phyloP scores from a whole-genome alignment of 495 filamentous ascomycete genomes.

The Penicillium cinerascens region DNA sequence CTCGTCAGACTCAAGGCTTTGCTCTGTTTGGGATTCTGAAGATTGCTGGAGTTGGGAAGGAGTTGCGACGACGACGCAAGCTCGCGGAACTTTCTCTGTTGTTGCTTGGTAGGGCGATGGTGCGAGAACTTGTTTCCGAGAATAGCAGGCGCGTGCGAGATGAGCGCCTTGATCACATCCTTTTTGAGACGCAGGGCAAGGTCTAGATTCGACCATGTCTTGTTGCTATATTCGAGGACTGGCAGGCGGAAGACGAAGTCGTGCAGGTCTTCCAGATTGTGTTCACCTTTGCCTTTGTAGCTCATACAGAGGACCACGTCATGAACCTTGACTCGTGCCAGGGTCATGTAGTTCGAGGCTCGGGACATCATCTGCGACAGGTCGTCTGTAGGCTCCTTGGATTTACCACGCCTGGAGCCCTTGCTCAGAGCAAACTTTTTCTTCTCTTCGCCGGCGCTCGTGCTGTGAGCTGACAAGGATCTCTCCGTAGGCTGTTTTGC shows the following conservation, averaged over 20 bases:
- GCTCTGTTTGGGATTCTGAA: constrained; percentile 25
- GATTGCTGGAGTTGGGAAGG: constrained; percentile 50
- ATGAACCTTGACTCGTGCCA: constrained; percentile 91
- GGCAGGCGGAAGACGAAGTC: constrained; percentile 96
- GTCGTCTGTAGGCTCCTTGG: constrained; percentile 70
- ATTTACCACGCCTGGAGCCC: constrained; percentile 46
- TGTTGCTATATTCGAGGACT: constrained; percentile 92
- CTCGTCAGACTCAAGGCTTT: constrained; percentile 30
- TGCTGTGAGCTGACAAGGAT: constrained; percentile 44
- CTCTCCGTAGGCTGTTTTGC: constrained; percentile 47
- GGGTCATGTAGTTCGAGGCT: constrained; percentile 94
- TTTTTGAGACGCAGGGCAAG: constrained; percentile 88
- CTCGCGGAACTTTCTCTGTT: constrained; percentile 76
- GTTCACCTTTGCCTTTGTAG: constrained; percentile 93
- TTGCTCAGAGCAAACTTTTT: constrained; percentile 56
- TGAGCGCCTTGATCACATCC: constrained; percentile 87
- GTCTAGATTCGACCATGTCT: constrained; percentile 98
- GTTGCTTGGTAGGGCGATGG: constrained; percentile 72
- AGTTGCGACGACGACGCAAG: constrained; percentile 56
- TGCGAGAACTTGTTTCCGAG: constrained; percentile 95
- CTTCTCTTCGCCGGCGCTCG: constrained; percentile 52
- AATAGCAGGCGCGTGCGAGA: constrained; percentile 93
- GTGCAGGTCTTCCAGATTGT: constrained; percentile 93
- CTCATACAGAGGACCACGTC: constrained; percentile 92
- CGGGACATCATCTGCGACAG: constrained; percentile 97